These are phyloP conservation scores for Primulina huaijiensis DNA, from an alignment of 257 asterid genomes.

Conservation along the genomic window DNA sequence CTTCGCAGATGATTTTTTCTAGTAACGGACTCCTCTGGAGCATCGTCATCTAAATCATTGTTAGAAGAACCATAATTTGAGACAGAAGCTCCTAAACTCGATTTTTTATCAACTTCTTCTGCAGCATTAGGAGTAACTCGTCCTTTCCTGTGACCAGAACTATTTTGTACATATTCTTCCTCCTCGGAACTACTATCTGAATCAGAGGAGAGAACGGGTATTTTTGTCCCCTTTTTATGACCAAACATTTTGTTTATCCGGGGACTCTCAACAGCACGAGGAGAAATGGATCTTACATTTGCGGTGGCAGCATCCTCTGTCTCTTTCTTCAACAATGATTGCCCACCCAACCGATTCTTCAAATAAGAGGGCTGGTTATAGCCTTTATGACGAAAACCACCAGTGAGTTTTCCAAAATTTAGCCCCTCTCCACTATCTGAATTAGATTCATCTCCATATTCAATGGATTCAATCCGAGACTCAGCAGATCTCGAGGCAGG, in stretches of 20 bases:
- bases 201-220: slow-evolving; percentile 25
- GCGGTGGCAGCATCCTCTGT: slow-evolving; percentile 27
- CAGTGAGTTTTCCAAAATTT: slow-evolving; percentile 69
- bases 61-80: slow-evolving; percentile 42
- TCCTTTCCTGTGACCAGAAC: slow-evolving; percentile 25
- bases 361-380: slow-evolving; percentile 46
- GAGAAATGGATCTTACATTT: slow-evolving; percentile 25
- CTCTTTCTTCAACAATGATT: slow-evolving; percentile 36
- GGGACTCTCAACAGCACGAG: slow-evolving; percentile 33
- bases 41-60: slow-evolving; percentile 59
- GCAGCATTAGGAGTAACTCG: slow-evolving; percentile 18
- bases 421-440: slow-evolving; percentile 40
- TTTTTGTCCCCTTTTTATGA: slow-evolving; percentile 38
- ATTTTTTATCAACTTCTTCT: slow-evolving; percentile 27
- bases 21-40: slow-evolving; percentile 33
- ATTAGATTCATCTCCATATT: slow-evolving; percentile 31
- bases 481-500: slow-evolving; percentile 31
- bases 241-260: slow-evolving; percentile 19
- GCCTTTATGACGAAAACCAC: slow-evolving; percentile 83
- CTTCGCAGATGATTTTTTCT: slow-evolving; percentile 40
- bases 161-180: slow-evolving; percentile 35
- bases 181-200: slow-evolving; percentile 55
- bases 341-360: slow-evolving; percentile 36
- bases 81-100: slow-evolving; percentile 35
- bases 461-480: slow-evolving; percentile 24